These are phyloP conservation scores for Polyporus arcularius DNA, from an alignment of 768 basidiomycete species.

Conservation along the genomic window DNA sequence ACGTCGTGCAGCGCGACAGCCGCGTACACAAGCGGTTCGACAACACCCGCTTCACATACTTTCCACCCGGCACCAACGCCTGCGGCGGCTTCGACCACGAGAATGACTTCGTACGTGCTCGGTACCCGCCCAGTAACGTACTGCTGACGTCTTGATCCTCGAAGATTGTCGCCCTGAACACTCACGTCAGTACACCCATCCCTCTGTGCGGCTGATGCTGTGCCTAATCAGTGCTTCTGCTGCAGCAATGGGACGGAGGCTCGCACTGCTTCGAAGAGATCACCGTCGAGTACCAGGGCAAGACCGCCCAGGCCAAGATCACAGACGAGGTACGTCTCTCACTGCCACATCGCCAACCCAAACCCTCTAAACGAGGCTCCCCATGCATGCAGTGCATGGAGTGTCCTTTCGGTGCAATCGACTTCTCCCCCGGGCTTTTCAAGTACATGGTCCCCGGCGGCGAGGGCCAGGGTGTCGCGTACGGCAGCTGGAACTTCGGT, in stretches of 20 bases:
- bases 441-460: slow-evolving; percentile 43
- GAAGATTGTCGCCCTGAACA: slow-evolving; percentile 55
- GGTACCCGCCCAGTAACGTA: not conserved
- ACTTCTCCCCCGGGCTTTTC: slow-evolving; percentile 62
- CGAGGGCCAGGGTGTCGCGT: slow-evolving; percentile 48
- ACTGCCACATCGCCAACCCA: not conserved
- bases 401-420: slow-evolving; percentile 62
- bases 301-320: slow-evolving; percentile 56
- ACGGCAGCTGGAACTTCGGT: slow-evolving; percentile 62
- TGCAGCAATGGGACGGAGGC: slow-evolving; percentile 57
- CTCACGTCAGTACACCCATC: slow-evolving; percentile 21
- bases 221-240: not conserved
- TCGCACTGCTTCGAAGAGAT: slow-evolving; percentile 61
- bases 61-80: slow-evolving; percentile 17
- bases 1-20: slow-evolving; percentile 1
- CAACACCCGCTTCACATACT: slow-evolving; percentile 20
- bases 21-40: slow-evolving; percentile 17
- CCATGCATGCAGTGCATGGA: slow-evolving; percentile 54
- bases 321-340: slow-evolving; percentile 55
- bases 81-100: slow-evolving; percentile 19
- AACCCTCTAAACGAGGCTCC: not conserved
- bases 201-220: not conserved
- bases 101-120: slow-evolving; percentile 20
- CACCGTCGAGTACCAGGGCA: slow-evolving; percentile 60
- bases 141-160: not conserved